phyloP scores from a whole-genome alignment of 139 green algal genomes.

The Chlamydomonas incerta region DNA sequence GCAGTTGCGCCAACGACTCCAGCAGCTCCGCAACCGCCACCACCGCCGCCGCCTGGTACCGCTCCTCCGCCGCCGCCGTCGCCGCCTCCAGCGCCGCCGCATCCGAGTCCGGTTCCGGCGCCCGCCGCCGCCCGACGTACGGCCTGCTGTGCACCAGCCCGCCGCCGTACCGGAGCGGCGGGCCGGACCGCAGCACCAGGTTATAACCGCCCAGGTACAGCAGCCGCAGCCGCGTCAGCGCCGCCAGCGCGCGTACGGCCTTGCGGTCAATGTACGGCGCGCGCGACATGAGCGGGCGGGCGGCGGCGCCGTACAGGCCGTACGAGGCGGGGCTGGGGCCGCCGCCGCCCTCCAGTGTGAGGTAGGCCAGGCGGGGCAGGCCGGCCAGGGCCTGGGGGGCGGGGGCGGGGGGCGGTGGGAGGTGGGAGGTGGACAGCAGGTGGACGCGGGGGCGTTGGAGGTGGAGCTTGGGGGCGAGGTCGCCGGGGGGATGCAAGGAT shows the following conservation, averaged over 20 bases:
- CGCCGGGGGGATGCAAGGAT: too few species aligned
- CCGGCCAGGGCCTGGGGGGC: neutral
- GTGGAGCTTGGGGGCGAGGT: too few species aligned
- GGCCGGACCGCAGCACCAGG: too few species aligned
- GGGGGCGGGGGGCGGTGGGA: too few species aligned
- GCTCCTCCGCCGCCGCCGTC: neutral
- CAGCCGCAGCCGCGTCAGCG: constrained; percentile 22
- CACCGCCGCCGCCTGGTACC: neutral
- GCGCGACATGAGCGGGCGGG: neutral
- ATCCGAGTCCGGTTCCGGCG: neutral
- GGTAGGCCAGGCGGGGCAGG: constrained; percentile 13
- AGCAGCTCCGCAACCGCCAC: neutral
- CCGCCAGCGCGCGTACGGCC: neutral
- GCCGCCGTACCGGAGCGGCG: neutral
- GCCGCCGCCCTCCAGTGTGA: constrained; percentile 11
- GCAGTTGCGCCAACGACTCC: neutral
- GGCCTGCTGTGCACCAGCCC: neutral
- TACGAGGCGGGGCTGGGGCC: too few species aligned
- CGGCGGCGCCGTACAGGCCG: too few species aligned
- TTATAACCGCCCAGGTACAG: neutral
- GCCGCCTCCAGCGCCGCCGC: neutral
- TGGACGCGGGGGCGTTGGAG: too few species aligned
- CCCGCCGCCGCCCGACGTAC: too few species aligned
- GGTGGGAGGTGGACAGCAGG: too few species aligned
- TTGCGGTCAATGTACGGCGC: neutral